A percentile compares a stretch with the other conserved stretches of the same genome.
These are phyloP conservation scores for Fusarium xylarioides DNA, from an alignment of 2,329 filamentous ascomycete species.

Conservation along the genomic window DNA sequence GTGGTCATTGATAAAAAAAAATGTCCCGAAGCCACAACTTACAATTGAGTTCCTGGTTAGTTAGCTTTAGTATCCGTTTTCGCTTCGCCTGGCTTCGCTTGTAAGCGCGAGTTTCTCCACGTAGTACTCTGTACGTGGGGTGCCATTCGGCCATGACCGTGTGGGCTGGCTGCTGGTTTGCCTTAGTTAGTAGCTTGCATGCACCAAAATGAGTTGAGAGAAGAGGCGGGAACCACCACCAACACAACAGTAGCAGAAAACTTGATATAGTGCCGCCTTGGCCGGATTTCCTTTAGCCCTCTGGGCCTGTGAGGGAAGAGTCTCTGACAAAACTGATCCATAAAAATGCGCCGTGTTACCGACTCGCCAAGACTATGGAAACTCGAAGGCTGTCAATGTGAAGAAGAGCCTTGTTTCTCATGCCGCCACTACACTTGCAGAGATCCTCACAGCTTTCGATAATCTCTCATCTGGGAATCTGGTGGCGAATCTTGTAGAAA, in stretches of 20 bases:
- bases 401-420: conserved; percentile 7
- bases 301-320: not conserved
- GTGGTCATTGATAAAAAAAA: conserved; percentile 22
- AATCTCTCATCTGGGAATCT: not conserved
- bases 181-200: not conserved
- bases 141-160: conserved; percentile 40
- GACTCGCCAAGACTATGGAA: conserved; percentile 6
- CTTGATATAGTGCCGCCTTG: conserved; percentile 2
- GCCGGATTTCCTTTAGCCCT: not conserved
- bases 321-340: not conserved
- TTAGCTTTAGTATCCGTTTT: conserved; percentile 9
- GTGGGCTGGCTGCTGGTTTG: not conserved
- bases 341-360: conserved; percentile 4
- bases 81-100: conserved; percentile 25
- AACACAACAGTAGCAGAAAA: conserved; percentile 7
- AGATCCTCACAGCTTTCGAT: not conserved
- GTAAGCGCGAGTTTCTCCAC: conserved; percentile 41
- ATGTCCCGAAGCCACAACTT: conserved; percentile 6
- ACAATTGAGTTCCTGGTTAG: conserved; percentile 29
- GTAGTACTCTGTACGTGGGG: conserved; percentile 19
- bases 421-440: conserved; percentile 13
- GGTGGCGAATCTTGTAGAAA: conserved; percentile 7
- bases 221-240: not conserved
- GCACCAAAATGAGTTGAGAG: not conserved
- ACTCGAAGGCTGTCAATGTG: conserved; percentile 9